Evolutionary conservation across 176 grass and related monocot species (phyloP), one percentile per base, ranked within the genome.

Genomic region (Leersia perrieri): DNA sequence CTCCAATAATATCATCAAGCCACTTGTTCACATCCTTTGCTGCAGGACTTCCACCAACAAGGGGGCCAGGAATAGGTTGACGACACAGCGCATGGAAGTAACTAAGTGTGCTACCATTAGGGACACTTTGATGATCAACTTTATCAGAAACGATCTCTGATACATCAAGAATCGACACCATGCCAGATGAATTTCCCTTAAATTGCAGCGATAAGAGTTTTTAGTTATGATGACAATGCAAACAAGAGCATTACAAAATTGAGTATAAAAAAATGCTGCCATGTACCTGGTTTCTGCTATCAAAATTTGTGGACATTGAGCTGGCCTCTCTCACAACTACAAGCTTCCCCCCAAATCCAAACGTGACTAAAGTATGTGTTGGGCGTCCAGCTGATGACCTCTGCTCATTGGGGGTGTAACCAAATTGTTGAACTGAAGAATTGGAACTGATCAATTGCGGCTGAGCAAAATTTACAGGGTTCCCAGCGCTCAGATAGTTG

Each of bases 1-100:
- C 55, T 51, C 18, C 29, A 5, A 87, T 86, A 65, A 80, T 93
- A 28, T 98, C 95, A 90, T 98, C 92, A 74, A 98, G 72, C 95
- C 95, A 98, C 85, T 93, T 98, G 69, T 93, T 92, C 55, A 94
- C 83, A 72, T 98, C 95, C 88, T 94, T 98, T 34, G 92, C 68
- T 66, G 90, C 81, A 85, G 86, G 83, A 86, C 60, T 98, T 65
- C 92, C 92, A 71, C 92, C 95, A 61, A 91, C 88, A 86, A 98
- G 95, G 33, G 95, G 95, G 29, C 95, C 95, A 70, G 95, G 95
- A 69, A 94, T 84, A 83, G 86, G 83, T 65, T 87, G 88, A 67
- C 60, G 88, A 55, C 74, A 94, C 68, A 98, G 72, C 31, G 90
- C 86, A 78, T 85, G 77, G 57, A 98, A 98, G 78, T 94, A 94